Evolutionary conservation across 345 rosid genomes (phyloP).

Genomic region (Citrus maxima): DNA sequence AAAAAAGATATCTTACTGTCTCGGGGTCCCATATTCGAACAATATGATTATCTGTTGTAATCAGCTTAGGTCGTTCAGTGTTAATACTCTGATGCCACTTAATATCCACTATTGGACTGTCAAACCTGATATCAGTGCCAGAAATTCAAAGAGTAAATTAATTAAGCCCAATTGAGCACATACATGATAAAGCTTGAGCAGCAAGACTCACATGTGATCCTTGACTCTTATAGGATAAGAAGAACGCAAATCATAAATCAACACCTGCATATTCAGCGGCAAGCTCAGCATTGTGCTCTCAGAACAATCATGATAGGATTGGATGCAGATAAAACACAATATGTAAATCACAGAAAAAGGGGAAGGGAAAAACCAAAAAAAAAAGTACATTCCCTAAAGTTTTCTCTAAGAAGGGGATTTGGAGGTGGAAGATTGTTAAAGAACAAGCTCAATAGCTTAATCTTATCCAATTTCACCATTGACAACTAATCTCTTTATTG

Average conservation of each 20-base stretch:
- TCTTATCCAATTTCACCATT: not conserved
- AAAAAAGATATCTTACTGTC: conserved; percentile 44
- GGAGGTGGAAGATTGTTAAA: not conserved
- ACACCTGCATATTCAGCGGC: conserved; percentile 50
- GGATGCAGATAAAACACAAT: not conserved
- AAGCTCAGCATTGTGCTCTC: not conserved
- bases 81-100: conserved; percentile 89
- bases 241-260: conserved; percentile 87
- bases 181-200: not conserved
- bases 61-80: conserved; percentile 68
- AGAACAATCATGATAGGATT: not conserved
- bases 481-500: not conserved
- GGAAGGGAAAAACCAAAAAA: too few species aligned
- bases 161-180: not conserved
- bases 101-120: conserved; percentile 79
- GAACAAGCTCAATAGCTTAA: not conserved
- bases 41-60: conserved; percentile 75
- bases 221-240: conserved; percentile 72
- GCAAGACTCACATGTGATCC: conserved; percentile 83
- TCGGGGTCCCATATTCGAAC: conserved; percentile 98
- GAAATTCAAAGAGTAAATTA: conserved; percentile 7
- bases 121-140: conserved; percentile 59
- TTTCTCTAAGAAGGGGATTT: not conserved
- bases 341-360: not conserved
- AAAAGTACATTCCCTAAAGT: not conserved